Conservation (phyloP, 2,329 filamentous ascomycete genomes). For the Lojkania enalia region DNA sequence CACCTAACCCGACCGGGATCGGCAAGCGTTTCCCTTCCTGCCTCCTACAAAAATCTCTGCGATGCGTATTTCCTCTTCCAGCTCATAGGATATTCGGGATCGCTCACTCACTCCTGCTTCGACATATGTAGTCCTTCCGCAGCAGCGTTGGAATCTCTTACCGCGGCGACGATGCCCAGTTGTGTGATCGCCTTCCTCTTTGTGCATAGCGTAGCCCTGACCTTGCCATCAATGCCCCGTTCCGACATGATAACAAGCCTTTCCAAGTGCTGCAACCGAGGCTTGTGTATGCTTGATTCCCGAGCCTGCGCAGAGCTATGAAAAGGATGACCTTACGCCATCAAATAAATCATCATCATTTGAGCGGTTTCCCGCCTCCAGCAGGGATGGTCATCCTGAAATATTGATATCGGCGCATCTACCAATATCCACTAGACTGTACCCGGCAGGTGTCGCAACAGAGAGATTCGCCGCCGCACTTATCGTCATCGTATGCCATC, state of each 20-base stretch:
- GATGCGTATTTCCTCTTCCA: too few relatives aligned
- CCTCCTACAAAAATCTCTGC: too few relatives aligned
- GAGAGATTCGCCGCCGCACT: neutral
- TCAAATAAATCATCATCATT: neutral
- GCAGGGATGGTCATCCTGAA: neutral
- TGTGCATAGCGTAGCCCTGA: constrained; percentile 5
- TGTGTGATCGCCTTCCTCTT: constrained; percentile 17
- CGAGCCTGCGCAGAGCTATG: neutral
- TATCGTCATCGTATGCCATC: neutral
- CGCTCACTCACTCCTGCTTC: too few relatives aligned
- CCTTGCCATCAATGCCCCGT: neutral
- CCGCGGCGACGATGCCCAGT: too few relatives aligned
- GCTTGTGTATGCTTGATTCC: constrained; percentile 9
- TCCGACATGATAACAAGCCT: constrained; percentile 7
- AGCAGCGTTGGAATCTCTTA: too few relatives aligned
- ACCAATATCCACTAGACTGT: neutral
- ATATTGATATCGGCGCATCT: neutral
- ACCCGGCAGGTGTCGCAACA: neutral
- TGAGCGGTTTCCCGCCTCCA: neutral
- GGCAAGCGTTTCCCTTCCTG: too few relatives aligned
- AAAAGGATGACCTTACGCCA: neutral
- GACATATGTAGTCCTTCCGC: too few relatives aligned
- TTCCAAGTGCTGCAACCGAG: constrained; percentile 18
- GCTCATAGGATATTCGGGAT: too few relatives aligned
- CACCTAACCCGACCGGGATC: too few relatives aligned